Evolutionary conservation across 2,329 filamentous ascomycete genomes (phyloP).

Genomic region (Verticillium dahliae): DNA sequence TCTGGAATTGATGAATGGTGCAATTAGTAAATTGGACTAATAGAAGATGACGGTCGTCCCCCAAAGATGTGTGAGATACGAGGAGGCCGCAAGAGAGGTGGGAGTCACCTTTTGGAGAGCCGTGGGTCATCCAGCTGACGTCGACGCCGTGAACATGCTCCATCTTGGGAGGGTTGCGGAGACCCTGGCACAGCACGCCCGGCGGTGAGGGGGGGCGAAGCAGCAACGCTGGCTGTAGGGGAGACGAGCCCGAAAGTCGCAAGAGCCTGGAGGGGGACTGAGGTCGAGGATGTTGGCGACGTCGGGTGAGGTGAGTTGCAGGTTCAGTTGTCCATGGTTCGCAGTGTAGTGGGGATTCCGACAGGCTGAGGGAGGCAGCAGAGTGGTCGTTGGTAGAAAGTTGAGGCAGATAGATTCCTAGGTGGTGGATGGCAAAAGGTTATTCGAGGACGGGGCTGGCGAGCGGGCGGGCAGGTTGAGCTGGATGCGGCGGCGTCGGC

Average conservation of each 20-base stretch:
- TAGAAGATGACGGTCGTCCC: not conserved
- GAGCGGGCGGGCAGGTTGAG: not conserved
- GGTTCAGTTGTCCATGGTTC: not conserved
- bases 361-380: not conserved
- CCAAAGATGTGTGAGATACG: not conserved
- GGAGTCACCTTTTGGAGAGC: conserved; percentile 69
- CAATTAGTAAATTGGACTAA: not conserved
- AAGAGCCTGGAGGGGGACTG: not conserved
- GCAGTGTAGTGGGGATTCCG: not conserved
- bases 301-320: not conserved
- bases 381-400: not conserved
- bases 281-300: not conserved
- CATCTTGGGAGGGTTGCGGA: conserved; percentile 43
- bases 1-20: conserved; percentile 2
- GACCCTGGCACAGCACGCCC: not conserved
- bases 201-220: not conserved
- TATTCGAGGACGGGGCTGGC: not conserved
- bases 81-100: not conserved
- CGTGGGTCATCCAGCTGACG: conserved; percentile 83
- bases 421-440: not conserved
- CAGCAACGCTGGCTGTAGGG: not conserved
- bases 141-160: conserved; percentile 78
- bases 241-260: not conserved
- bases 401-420: not conserved
- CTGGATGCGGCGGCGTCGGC: not conserved